These are phyloP conservation scores for Eremothecium gossypii DNA, from an alignment of 1,139 yeast species.

Conservation along the genomic window DNA sequence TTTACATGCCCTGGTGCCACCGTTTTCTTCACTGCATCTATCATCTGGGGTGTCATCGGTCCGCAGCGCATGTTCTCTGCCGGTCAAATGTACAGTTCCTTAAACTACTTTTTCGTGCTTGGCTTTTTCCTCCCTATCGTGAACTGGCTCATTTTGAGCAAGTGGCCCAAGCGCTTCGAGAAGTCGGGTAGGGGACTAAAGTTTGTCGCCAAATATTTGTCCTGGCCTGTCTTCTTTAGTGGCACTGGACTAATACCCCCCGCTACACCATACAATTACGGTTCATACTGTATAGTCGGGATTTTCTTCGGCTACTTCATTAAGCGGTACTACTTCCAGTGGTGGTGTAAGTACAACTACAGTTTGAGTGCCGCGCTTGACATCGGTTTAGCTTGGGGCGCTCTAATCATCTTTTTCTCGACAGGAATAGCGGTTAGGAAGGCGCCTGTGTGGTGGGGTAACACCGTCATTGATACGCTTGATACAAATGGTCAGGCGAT, in stretches of 20 bases:
- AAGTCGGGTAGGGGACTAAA: constrained; percentile 33
- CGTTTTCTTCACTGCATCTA: constrained; percentile 46
- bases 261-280: constrained; percentile 44
- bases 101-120: constrained; percentile 38
- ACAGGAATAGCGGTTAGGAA: constrained; percentile 32
- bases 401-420: constrained; percentile 40
- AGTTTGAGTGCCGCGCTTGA: constrained; percentile 50
- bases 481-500: not conserved
- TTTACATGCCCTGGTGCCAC: constrained; percentile 44
- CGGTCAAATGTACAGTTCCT: constrained; percentile 32
- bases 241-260: constrained; percentile 46
- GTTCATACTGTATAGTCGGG: constrained; percentile 41
- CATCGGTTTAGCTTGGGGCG: constrained; percentile 45
- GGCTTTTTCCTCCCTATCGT: constrained; percentile 39
- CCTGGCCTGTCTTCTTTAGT: constrained; percentile 45
- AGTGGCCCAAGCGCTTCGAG: constrained; percentile 40
- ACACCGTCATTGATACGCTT: constrained; percentile 24
- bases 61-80: constrained; percentile 40
- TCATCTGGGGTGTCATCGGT: constrained; percentile 61
- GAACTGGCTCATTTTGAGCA: constrained; percentile 40
- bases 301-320: constrained; percentile 43
- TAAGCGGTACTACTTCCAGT: constrained; percentile 42
- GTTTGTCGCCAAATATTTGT: constrained; percentile 36
- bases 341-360: constrained; percentile 63
- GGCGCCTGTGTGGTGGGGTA: constrained; percentile 55